phyloP scores from a whole-genome alignment of 2,329 filamentous ascomycete genomes.

The Nemania serpens region DNA sequence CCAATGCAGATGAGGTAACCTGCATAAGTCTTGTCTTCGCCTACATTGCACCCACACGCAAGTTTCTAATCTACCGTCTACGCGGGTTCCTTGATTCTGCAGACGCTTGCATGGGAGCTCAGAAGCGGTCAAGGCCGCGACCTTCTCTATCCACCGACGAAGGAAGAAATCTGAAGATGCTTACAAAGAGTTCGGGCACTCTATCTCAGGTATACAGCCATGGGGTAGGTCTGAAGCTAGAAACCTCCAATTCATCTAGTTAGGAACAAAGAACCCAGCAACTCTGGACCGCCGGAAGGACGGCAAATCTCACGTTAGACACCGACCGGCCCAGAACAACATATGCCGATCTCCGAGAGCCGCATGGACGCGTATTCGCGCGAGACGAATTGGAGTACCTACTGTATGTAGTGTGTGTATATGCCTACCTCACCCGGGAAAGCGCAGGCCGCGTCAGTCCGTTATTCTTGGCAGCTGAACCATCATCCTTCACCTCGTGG shows the following conservation, averaged over 20 bases:
- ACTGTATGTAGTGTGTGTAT: too few species aligned
- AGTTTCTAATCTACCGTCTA: background rate
- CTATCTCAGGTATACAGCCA: background rate
- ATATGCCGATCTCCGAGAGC: slow-evolving; percentile 14
- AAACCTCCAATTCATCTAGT: background rate
- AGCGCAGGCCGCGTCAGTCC: slow-evolving; percentile 10
- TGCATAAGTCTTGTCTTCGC: slow-evolving; percentile 20
- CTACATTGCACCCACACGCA: background rate
- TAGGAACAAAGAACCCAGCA: too few species aligned
- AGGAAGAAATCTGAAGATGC: background rate
- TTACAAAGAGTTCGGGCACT: background rate
- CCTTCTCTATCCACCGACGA: background rate
- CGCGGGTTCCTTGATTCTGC: slow-evolving; percentile 10
- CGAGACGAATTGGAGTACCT: background rate
- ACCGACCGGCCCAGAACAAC: background rate
- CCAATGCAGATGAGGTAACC: background rate
- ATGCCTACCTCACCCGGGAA: background rate
- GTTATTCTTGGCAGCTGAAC: slow-evolving; percentile 9
- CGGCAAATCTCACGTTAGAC: background rate
- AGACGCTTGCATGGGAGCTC: slow-evolving; percentile 15
- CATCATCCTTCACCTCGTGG: background rate
- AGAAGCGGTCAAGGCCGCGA: slow-evolving; percentile 17
- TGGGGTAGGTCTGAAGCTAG: slow-evolving; percentile 2
- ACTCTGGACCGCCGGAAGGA: background rate
- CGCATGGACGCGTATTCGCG: slow-evolving; percentile 16